These are phyloP conservation scores for Aureobasidium mangrovei DNA, from an alignment of 2,329 filamentous ascomycete species.

Conservation along the genomic window DNA sequence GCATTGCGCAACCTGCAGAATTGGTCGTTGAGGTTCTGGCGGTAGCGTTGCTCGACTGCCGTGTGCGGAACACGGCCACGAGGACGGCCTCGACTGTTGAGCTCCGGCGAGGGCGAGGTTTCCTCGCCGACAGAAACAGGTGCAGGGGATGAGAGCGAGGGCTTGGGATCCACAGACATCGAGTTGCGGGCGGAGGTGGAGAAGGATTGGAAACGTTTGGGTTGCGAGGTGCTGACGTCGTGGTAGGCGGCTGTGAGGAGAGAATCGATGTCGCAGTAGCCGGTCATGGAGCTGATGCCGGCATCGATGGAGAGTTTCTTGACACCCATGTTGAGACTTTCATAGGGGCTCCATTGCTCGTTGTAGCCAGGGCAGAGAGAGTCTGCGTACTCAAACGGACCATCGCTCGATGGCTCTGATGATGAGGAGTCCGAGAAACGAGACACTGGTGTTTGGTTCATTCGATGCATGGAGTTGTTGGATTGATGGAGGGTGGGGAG, in stretches of 20 bases:
- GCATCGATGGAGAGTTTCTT: constrained; percentile 8
- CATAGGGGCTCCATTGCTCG: constrained; percentile 1
- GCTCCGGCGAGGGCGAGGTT: neutral
- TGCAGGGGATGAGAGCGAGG: neutral
- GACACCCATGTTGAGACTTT: neutral
- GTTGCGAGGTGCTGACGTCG: constrained; percentile 1
- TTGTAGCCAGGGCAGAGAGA: constrained; percentile 2
- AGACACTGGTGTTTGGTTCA: constrained; percentile 8
- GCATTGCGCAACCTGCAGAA: neutral
- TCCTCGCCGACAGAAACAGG: neutral
- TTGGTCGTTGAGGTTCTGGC: constrained; percentile 1
- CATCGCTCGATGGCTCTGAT: constrained; percentile 1
- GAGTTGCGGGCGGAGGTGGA: neutral
- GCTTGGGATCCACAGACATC: neutral
- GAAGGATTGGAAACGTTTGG: constrained; percentile 8
- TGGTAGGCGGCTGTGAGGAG: constrained; percentile 4
- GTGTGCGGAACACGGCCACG: neutral
- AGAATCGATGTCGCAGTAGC: constrained; percentile 12
- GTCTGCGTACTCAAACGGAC: constrained; percentile 12
- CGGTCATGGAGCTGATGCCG: constrained; percentile 10
- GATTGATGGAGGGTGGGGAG: neutral
- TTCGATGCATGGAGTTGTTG: neutral
- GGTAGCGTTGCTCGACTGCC: constrained; percentile 13
- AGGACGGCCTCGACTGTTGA: neutral
- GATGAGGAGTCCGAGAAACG: constrained; percentile 7